Evolutionary conservation across 331 rosid genomes (phyloP), one percentile per base, ranked within the genome.

Genomic region (Rosa hybrid): DNA sequence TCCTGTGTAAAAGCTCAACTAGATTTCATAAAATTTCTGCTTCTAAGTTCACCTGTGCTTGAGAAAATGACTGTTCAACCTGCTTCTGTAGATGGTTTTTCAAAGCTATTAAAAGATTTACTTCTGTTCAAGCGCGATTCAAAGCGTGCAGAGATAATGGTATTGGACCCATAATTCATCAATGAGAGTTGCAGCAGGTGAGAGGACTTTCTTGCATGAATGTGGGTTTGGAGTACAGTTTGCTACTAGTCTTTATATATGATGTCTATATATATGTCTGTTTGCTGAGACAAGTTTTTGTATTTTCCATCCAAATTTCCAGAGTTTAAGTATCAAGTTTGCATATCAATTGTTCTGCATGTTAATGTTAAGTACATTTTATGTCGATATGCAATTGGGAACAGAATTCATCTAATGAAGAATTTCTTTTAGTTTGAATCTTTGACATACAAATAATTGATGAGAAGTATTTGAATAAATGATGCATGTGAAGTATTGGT

Each of bases 61-160:
- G 56, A 59, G 79, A 59, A 6, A 50, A 75, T 75, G 44, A 59
- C 57, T 21, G 4, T 59, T 8, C 42, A 59, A 12, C 79, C 79
- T 23, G 54, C 56, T 45, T 90, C 27, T 11, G 46, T 16, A 0
- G 5, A 17, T 46, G 6, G 44, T 13, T 18, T 4, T 23, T 21
- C 41, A 2, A 39, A 42, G 9, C 48, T 75, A 4, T 59, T 77
- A 71, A 87, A 87, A 84, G 81, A 89, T 45, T 68, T 89, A 21
- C 72, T 89, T 77, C 84, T 82, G 74, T 86, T 83, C 45, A 72
- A 82, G 81, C 84, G 95, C 80, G 73, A 77, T 51, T 89, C 91
- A 2, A 77, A 16, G 54, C 77, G 45, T 49, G 90, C 91, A 67
- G 89, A 90, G 80, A 78, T 90, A 59, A 20, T 84, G 56, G 79